phyloP scores from a whole-genome alignment of 139 green algal species.

The Volvox reticuliferus region DNA sequence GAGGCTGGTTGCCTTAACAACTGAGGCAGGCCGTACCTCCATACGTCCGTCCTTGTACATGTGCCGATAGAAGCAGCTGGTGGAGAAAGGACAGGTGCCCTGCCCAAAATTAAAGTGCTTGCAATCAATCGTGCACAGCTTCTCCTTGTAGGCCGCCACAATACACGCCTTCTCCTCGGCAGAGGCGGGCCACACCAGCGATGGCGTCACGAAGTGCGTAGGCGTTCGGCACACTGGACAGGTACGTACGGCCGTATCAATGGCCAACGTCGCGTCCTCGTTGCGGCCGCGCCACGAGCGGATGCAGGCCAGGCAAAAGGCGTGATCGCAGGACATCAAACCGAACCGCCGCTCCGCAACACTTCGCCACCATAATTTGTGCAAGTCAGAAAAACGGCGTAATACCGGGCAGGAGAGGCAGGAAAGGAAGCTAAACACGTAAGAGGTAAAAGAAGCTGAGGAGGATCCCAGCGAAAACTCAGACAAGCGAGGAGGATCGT shows the following conservation, averaged over 20 bases:
- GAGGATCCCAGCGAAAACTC: not conserved
- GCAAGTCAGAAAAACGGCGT: too few species aligned
- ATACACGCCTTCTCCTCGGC: constrained; percentile 69
- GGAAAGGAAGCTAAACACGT: not conserved
- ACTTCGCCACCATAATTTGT: not conserved
- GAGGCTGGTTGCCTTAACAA: not conserved
- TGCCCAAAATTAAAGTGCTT: constrained; percentile 64
- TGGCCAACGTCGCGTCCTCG: not conserved
- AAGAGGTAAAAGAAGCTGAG: not conserved
- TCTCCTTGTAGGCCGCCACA: constrained; percentile 66
- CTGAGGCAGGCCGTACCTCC: constrained; percentile 31
- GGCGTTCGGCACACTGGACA: constrained; percentile 83
- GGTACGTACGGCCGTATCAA: constrained; percentile 64
- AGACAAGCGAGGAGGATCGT: too few species aligned
- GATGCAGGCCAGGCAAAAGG: constrained; percentile 92
- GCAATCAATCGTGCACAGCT: constrained; percentile 70
- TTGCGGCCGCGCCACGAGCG: constrained; percentile 73
- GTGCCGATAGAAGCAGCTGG: constrained; percentile 89
- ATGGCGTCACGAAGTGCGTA: constrained; percentile 82
- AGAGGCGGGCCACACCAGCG: constrained; percentile 71
- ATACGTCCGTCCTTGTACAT: constrained; percentile 71
- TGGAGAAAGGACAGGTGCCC: constrained; percentile 85
- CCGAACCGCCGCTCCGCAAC: constrained; percentile 77
- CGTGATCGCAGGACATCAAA: constrained; percentile 86
- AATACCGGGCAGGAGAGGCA: not conserved